Base-by-base conservation (phyloP, 2,329 filamentous ascomycete species). In the Gnomoniopsis sp. region DNA sequence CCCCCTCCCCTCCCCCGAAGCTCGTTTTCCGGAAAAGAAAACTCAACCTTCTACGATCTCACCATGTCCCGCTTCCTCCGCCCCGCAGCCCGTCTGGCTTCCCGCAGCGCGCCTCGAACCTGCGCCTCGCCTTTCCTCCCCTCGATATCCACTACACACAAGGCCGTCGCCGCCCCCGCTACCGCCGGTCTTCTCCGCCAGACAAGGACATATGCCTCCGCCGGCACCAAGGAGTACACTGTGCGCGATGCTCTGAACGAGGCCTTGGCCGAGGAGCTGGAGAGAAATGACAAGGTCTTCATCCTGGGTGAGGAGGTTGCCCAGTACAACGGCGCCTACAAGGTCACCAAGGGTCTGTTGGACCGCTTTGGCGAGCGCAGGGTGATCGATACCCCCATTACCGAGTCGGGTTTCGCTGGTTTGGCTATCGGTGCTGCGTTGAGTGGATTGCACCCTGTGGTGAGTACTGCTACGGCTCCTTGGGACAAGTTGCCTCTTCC, bases 321-420 rank as follows among this genome's bases (percentile, higher is more conserved):
- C 70, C 95, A 99, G 80, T 99, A 99, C 83, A 99, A 99, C 77
- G 95, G 95, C 83, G 93, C 93, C 73, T 99, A 99, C 87, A 99
- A 99, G 82, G 93, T 99, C 74, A 99, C 95, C 71, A 97, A 96
- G 83, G 95, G 95, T 68, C 86, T 99, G 64, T 78, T 98, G 70
- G 95, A 99, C 79, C 90, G 93, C 70, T 99, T 99, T 75, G 95
- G 95, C 69, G 93, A 96, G 64, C 96, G 93, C 85, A 86, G 95
- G 75, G 90, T 99, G 68, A 99, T 99, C 72, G 95, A 99, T 78
- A 96, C 90, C 65, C 95, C 95, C 72, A 99, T 99, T 79, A 99
- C 95, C 62, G 95, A 99, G 80, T 93, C 89, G 70, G 95, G 95
- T 69, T 99, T 99, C 82, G 83, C 82, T 72, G 95, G 95, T 83